These are phyloP conservation scores for Aspergillus sclerotialis DNA, from an alignment of 2,329 filamentous ascomycete genomes.

Conservation along the genomic window DNA sequence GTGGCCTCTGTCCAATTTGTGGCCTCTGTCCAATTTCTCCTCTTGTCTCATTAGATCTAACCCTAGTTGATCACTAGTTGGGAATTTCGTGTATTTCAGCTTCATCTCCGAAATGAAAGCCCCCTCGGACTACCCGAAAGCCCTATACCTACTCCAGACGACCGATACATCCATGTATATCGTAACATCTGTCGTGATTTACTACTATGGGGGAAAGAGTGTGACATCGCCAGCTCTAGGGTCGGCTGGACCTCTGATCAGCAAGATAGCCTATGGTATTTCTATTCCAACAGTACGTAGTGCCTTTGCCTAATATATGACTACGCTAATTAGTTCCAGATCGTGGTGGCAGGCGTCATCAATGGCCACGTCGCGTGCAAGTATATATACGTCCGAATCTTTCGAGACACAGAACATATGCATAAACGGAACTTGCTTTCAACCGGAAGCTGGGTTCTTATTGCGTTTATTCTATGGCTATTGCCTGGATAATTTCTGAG, in stretches of 20 bases:
- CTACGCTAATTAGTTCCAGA: slow-evolving; percentile 21
- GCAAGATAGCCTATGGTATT: slow-evolving; percentile 57
- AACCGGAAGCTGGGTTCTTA: slow-evolving; percentile 48
- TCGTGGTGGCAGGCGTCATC: slow-evolving; percentile 60
- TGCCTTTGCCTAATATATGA: no score
- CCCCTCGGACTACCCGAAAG: slow-evolving; percentile 51
- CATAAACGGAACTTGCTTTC: slow-evolving; percentile 39
- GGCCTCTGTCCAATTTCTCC: no score
- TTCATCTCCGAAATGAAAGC: slow-evolving; percentile 56
- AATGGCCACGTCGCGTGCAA: slow-evolving; percentile 57
- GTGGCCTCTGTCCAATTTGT: slow-evolving; percentile 23
- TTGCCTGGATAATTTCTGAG: slow-evolving; percentile 58
- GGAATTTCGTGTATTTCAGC: slow-evolving; percentile 41
- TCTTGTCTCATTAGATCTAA: slow-evolving; percentile 45
- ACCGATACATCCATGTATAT: slow-evolving; percentile 54
- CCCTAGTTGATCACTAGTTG: slow-evolving; percentile 10
- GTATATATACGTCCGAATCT: slow-evolving; percentile 55
- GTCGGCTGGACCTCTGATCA: slow-evolving; percentile 46
- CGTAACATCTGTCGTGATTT: slow-evolving; percentile 59
- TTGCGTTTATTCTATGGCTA: slow-evolving; percentile 48
- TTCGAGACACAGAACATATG: slow-evolving; percentile 48
- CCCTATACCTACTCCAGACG: slow-evolving; percentile 52
- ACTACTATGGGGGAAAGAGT: slow-evolving; percentile 52
- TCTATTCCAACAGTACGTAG: slow-evolving; percentile 50
- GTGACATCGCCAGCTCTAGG: slow-evolving; percentile 58